Conservation (phyloP, 140 eudicot species). For the Anethum foeniculum region DNA sequence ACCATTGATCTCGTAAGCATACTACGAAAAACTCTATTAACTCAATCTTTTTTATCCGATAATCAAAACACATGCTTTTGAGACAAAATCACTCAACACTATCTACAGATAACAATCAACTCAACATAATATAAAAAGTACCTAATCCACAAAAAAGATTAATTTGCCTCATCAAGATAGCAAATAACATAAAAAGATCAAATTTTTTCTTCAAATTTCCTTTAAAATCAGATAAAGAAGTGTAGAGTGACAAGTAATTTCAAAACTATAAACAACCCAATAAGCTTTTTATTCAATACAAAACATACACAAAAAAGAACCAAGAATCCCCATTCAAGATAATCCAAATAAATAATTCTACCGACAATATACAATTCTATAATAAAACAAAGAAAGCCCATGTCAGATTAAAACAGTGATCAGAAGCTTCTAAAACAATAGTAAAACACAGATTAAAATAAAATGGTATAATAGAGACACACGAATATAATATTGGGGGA, state of each 20-base stretch:
- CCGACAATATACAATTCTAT: background rate
- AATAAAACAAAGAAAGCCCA: background rate
- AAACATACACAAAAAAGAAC: background rate
- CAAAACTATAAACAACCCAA: background rate
- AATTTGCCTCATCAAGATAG: background rate
- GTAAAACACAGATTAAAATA: background rate
- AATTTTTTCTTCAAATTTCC: background rate
- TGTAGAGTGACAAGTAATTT: background rate
- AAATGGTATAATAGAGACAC: background rate
- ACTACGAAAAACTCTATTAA: background rate
- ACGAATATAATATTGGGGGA: background rate
- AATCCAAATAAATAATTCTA: background rate
- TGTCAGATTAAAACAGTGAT: slow-evolving; percentile 1
- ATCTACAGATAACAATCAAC: background rate
- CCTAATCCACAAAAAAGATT: background rate
- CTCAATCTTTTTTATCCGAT: background rate
- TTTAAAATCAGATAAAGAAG: background rate
- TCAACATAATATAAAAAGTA: background rate
- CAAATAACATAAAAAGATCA: background rate
- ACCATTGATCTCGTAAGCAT: background rate
- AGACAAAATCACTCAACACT: background rate
- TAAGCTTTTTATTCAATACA: background rate
- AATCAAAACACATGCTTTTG: background rate
- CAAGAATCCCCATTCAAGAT: background rate
- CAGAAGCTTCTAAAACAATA: slow-evolving; percentile 7